Base-by-base conservation (phyloP, 2,329 filamentous ascomycete species). In the Microthyrium microscopicum region DNA sequence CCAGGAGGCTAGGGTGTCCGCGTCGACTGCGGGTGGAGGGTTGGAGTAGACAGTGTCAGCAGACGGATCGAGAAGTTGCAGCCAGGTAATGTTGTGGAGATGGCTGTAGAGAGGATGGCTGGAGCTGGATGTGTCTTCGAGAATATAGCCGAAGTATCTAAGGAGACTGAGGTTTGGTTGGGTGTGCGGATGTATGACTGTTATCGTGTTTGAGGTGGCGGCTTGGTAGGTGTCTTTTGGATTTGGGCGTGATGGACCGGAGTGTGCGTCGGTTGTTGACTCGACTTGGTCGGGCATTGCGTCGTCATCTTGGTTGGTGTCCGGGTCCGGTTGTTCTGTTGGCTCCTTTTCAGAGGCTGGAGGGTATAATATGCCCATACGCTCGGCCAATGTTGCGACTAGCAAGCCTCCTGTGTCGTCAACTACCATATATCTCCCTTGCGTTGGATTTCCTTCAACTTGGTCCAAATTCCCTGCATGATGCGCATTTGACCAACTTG, bases 401-500 rank as follows among this genome's bases (percentile, higher is more conserved):
- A 93, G 54, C 17, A 93, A 57, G 1, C 85, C 85, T 13, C 80
- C 79, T 0, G 83, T 89, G 37, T 94, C 85, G 46, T 94, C 85
- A 1, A 92, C 70, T 0, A 85, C 73, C 3, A 93, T 61, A 70
- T 83, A 93, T 32, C 83, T 62, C 38, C 39, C 24, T 38, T 38
- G 5, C 39, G 30, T 3, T 38, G 24, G 24, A 29, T 33, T 3
- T 30, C 29, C 29, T 39, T 35, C 28, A 11, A 5, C 18, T 19
- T 21, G 17, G 13, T 33, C 29, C 43, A 40, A 6, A 50, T n/a
- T 56, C 68, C n/a, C 64, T 66, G 16, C 20, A 42, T 75, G 83
- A 53, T 91, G 83, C 2, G 91, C 74, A 52, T 98, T 92, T 0
- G 76, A 80, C 81, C 84, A 94, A 50, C 82, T 89, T 5, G 77